A percentile compares a stretch with the other conserved stretches of the same genome.
Evolutionary conservation across 306 rosid genomes (phyloP).

Genomic region (Acacia melanoxylon): DNA sequence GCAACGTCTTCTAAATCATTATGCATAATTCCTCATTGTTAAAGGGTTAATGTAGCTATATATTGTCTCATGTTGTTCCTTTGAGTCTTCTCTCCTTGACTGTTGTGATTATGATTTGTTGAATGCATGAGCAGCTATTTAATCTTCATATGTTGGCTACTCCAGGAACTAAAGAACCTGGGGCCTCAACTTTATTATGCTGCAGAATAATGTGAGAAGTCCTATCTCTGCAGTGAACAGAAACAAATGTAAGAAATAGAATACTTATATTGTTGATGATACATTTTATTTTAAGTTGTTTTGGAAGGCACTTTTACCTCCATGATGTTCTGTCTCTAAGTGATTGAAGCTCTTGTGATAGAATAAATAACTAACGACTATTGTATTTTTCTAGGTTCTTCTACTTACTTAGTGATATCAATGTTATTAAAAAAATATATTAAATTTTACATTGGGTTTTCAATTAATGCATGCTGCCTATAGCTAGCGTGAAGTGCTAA

Average conservation of each 20-base stretch:
- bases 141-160: constrained; percentile 28
- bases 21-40: background rate
- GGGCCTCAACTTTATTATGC: constrained; percentile 98
- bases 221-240: constrained; percentile 85
- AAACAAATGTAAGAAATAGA: constrained; percentile 72
- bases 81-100: constrained; percentile 3
- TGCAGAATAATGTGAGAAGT: constrained; percentile 93
- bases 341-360: too few species aligned
- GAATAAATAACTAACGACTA: too few species aligned
- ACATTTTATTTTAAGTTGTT: background rate
- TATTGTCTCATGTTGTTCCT: background rate
- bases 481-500: constrained; percentile 1
- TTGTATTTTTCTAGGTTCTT: constrained; percentile 17
- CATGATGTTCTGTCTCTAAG: background rate
- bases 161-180: constrained; percentile 93
- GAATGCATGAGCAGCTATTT: constrained; percentile 3
- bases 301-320: constrained; percentile 2
- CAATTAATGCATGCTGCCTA: constrained; percentile 15
- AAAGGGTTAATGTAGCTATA: background rate
- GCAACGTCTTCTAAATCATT: background rate
- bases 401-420: background rate
- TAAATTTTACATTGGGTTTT: constrained; percentile 20
- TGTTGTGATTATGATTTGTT: constrained; percentile 17
- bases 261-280: constrained; percentile 5
- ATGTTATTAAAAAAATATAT: background rate